Percentiles rank a stretch among this genome's conserved stretches.
phyloP scores from a whole-genome alignment of 306 rosid species.

The Trifolium dubium region DNA sequence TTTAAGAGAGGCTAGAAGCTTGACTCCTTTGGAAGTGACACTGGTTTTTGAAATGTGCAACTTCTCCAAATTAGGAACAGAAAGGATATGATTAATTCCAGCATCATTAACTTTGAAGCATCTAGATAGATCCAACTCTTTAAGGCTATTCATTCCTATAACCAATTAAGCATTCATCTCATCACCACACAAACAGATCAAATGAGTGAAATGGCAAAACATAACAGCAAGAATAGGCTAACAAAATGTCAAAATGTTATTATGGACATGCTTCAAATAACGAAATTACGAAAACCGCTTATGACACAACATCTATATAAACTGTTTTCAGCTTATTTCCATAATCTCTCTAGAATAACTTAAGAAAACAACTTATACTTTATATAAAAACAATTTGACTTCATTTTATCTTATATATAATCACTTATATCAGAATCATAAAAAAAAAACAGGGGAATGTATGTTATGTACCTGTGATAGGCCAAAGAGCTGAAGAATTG shows the following conservation, averaged over 20 bases:
- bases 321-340: background rate
- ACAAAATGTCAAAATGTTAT: too few relatives aligned
- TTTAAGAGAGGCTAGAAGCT: conserved; percentile 66
- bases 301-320: too few relatives aligned
- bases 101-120: conserved; percentile 78
- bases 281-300: too few relatives aligned
- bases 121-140: conserved; percentile 79
- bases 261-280: too few relatives aligned
- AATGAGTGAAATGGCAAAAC: background rate
- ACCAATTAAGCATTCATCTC: conserved; percentile 30
- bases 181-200: background rate
- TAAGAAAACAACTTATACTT: too few relatives aligned
- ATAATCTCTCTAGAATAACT: too few relatives aligned
- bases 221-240: background rate
- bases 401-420: too few relatives aligned
- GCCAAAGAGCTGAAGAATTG: conserved; percentile 75
- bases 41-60: conserved; percentile 72
- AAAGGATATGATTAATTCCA: conserved; percentile 67
- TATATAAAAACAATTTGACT: background rate
- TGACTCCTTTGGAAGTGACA: conserved; percentile 66
- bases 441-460: background rate
- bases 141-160: conserved; percentile 66
- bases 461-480: conserved; percentile 49
- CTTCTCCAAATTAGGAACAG: conserved; percentile 65
- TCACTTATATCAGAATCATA: too few relatives aligned